Conservation (phyloP, 1,139 yeast species). For the Arxiozyma telluris region DNA sequence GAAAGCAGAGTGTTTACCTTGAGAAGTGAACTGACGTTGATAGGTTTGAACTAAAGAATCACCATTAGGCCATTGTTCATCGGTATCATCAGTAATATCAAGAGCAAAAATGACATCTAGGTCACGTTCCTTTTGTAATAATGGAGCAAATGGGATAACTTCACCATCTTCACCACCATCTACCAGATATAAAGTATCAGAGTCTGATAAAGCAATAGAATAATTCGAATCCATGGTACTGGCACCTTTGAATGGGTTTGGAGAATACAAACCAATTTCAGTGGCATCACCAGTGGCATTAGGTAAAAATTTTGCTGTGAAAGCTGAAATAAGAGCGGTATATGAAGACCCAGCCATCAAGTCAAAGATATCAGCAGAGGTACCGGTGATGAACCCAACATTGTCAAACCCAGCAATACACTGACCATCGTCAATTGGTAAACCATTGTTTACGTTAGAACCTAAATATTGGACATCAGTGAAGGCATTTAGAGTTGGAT, state of each 20-base stretch:
- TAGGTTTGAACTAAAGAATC: slow-evolving; percentile 56
- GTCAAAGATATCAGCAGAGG: slow-evolving; percentile 57
- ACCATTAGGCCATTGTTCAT: slow-evolving; percentile 67
- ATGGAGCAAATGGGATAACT: slow-evolving; percentile 70
- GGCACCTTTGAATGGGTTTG: slow-evolving; percentile 53
- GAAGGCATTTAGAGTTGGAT: slow-evolving; percentile 61
- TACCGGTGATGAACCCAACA: slow-evolving; percentile 67
- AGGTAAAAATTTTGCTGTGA: slow-evolving; percentile 35
- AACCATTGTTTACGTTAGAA: slow-evolving; percentile 50
- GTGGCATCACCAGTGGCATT: slow-evolving; percentile 4
- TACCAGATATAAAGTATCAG: slow-evolving; percentile 49
- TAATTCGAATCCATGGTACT: slow-evolving; percentile 35
- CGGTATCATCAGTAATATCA: slow-evolving; percentile 76
- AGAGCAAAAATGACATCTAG: slow-evolving; percentile 74
- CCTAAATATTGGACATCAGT: slow-evolving; percentile 67
- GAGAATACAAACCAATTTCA: slow-evolving; percentile 66
- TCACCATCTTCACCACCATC: slow-evolving; percentile 91
- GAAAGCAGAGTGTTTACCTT: slow-evolving; percentile 59
- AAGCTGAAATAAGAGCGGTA: neutral
- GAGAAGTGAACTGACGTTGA: slow-evolving; percentile 55
- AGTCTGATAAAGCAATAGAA: slow-evolving; percentile 32
- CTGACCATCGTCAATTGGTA: slow-evolving; percentile 32
- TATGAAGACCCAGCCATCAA: slow-evolving; percentile 5
- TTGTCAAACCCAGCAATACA: slow-evolving; percentile 73
- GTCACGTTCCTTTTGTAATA: slow-evolving; percentile 58